phyloP scores from a whole-genome alignment of 345 rosid genomes.

The Pugionium cornutum region DNA sequence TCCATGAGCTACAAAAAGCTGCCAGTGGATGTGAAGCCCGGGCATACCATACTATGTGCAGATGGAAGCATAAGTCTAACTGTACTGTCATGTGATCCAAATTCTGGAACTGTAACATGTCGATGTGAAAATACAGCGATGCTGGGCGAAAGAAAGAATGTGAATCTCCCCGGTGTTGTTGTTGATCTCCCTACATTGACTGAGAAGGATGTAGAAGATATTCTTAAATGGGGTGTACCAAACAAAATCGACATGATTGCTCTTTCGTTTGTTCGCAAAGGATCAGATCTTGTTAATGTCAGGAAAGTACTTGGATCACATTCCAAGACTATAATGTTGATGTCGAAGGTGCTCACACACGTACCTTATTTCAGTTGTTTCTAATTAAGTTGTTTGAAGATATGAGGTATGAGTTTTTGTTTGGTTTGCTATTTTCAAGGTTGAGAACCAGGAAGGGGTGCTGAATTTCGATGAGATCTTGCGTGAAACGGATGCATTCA shows the following conservation, averaged over 20 bases:
- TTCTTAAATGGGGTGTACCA: slow-evolving; percentile 31
- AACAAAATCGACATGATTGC: slow-evolving; percentile 29
- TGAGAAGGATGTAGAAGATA: slow-evolving; percentile 25
- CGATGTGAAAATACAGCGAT: slow-evolving; percentile 29
- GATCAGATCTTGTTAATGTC: slow-evolving; percentile 28
- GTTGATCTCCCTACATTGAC: slow-evolving; percentile 29
- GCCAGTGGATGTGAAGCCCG: slow-evolving; percentile 26
- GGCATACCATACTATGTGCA: slow-evolving; percentile 24
- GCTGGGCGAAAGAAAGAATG: slow-evolving; percentile 31
- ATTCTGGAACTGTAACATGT: slow-evolving; percentile 15
- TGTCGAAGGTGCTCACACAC: slow-evolving; percentile 20
- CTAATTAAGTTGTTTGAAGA: not conserved
- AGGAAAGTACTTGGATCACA: slow-evolving; percentile 29
- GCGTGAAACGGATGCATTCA: slow-evolving; percentile 28
- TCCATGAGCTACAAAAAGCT: slow-evolving; percentile 34
- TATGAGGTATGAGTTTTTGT: not conserved
- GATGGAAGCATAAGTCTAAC: slow-evolving; percentile 30
- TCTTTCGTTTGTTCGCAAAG: slow-evolving; percentile 27
- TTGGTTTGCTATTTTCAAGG: not conserved
- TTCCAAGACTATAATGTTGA: slow-evolving; percentile 20
- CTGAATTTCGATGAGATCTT: slow-evolving; percentile 25
- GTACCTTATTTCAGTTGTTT: not conserved
- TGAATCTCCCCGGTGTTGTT: slow-evolving; percentile 30
- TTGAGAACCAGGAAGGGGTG: slow-evolving; percentile 35
- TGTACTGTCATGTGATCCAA: slow-evolving; percentile 15